Evolutionary conservation across 2,329 filamentous ascomycete genomes (phyloP), one percentile per base, ranked within the genome.

Genomic region (Trichoderma breve): DNA sequence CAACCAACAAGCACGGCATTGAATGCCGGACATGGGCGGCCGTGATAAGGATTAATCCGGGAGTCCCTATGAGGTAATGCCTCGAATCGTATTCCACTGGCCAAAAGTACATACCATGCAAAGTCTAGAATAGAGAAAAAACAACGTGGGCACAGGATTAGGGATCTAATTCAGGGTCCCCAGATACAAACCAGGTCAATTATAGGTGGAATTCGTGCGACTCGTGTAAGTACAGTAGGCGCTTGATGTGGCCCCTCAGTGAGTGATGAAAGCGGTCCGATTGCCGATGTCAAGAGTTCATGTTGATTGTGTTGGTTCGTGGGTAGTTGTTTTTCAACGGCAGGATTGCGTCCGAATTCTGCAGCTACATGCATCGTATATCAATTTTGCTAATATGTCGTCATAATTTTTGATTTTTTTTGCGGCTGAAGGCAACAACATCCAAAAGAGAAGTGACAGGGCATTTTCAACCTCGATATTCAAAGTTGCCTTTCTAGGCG

Each of bases 1-100:
- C 26, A 64, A 32, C 64, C 47, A 57, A 67, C 64, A 67, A 15
- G 8, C 14, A 55, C 63, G 63, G 63, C 32, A 66, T 15, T 66
- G 14, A 24, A 55, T 51, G 36, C 66, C 57, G 55, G 66, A 60
- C 26, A 18, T 61, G n/a, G 65, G 32, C 62, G 24, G 47, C 51
- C 18, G 24, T 39, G 26, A 68, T 28, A 43, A 58, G 53, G 53
- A 58, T 32, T 24, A 58, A 58, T 43, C 65, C 24, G 34, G n/a
- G 9, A 14, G 15, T 34, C 11, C 30, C 18, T 60, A 15, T 34
- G n/a, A 21, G 6, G 21, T 3, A 57, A 18, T 62, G 21, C 32
- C n/a, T 24, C 5, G 28, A n/a, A 6, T 12, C 47, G 47, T 53
- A 53, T 53, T 24, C 47, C 21, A 53, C 21, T 24, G 21, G 47